These are phyloP conservation scores for Tripterygium wilfordii DNA, from an alignment of 177 flowering plant species.

Conservation along the genomic window DNA sequence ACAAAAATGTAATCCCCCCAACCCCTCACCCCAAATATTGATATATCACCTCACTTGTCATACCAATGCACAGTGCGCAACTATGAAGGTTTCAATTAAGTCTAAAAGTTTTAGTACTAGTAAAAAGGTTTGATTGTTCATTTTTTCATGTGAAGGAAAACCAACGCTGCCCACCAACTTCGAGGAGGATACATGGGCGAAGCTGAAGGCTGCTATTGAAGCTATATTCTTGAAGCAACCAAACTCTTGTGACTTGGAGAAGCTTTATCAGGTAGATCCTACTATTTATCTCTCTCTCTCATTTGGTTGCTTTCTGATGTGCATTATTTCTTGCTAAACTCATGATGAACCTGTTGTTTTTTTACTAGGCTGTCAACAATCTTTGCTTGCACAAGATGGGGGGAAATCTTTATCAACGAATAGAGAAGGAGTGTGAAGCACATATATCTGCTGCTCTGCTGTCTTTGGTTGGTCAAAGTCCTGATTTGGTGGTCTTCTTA, in stretches of 20 bases:
- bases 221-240: constrained; percentile 92
- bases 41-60: no score
- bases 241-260: constrained; percentile 77
- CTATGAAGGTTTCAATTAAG: no score
- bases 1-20: no score
- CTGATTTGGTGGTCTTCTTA: constrained; percentile 87
- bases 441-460: constrained; percentile 65
- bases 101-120: no score
- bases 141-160: constrained; percentile 50
- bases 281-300: neutral
- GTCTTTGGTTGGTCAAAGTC: constrained; percentile 91
- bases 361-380: constrained; percentile 74
- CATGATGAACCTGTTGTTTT: constrained; percentile 6
- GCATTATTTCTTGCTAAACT: neutral
- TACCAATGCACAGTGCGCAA: no score
- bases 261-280: constrained; percentile 76
- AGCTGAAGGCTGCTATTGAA: constrained; percentile 80
- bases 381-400: constrained; percentile 96
- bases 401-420: constrained; percentile 80
- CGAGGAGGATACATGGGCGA: constrained; percentile 94
- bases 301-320: neutral
- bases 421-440: constrained; percentile 83
- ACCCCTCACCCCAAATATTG: no score
- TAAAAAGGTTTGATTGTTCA: no score
- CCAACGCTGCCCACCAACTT: constrained; percentile 83